Conservation (phyloP, 257 asterid genomes). For the Ophiorrhiza pumila region DNA sequence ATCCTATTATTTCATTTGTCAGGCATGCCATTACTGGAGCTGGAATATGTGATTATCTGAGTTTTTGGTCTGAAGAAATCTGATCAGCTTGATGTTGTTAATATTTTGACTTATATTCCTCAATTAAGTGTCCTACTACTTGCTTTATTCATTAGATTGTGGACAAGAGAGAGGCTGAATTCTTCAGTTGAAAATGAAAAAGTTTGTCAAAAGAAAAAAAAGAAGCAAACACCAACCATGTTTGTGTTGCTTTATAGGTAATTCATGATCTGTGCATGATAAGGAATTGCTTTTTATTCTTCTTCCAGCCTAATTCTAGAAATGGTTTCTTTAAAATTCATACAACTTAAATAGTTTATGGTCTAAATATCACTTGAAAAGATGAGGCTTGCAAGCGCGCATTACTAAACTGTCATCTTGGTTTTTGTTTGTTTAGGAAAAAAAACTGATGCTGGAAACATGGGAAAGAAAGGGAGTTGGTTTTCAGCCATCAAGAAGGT, state of each 20-base stretch:
- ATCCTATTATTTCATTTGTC: neutral
- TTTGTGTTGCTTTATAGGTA: slow-evolving; percentile 9
- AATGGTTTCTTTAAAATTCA: neutral
- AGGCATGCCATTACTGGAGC: neutral
- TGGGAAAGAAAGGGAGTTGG: slow-evolving; percentile 99
- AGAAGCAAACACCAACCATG: neutral
- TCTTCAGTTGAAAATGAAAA: slow-evolving; percentile 10
- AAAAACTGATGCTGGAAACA: slow-evolving; percentile 69
- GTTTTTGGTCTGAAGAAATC: neutral
- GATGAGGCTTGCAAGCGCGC: neutral
- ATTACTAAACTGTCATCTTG: slow-evolving; percentile 5
- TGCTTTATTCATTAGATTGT: neutral
- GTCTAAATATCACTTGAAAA: neutral
- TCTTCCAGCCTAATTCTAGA: neutral
- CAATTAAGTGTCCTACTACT: neutral
- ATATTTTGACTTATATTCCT: neutral
- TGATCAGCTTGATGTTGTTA: slow-evolving; percentile 3
- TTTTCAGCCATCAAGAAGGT: slow-evolving; percentile 86
- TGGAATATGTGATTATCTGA: neutral
- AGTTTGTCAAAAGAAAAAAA: neutral
- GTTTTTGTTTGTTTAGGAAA: slow-evolving; percentile 36
- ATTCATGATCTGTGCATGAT: neutral
- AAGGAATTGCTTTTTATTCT: neutral
- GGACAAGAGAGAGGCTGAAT: neutral
- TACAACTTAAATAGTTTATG: neutral